phyloP scores from a whole-genome alignment of 306 rosid species.

The Biancaea sappan region DNA sequence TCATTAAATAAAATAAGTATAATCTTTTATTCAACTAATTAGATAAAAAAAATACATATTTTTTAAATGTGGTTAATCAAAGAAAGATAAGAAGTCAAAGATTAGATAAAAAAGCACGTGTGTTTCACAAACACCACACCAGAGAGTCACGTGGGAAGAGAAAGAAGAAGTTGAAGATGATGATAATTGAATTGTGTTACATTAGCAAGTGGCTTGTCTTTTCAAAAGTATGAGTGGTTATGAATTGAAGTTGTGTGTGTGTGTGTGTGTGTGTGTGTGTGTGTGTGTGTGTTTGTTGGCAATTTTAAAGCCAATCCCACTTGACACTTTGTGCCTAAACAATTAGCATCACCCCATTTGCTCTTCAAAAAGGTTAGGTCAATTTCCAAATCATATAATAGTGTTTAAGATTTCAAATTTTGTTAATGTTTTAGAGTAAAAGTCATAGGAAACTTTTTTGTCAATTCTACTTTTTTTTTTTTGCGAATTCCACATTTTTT shows the following conservation, averaged over 20 bases:
- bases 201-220: conserved; percentile 21
- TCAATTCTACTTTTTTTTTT: no score
- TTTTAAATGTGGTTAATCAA: no score
- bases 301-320: no score
- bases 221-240: not conserved
- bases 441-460: no score
- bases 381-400: not conserved
- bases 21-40: not conserved
- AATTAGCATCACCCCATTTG: not conserved
- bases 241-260: not conserved
- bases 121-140: not conserved
- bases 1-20: no score
- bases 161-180: not conserved
- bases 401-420: not conserved
- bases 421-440: not conserved
- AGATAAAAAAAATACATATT: not conserved
- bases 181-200: no score
- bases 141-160: conserved; percentile 39
- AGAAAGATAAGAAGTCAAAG: not conserved
- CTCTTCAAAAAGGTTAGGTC: not conserved
- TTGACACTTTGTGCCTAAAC: not conserved
- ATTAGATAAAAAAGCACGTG: not conserved
- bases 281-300: no score
- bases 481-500: no score
- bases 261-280: no score